phyloP scores from a whole-genome alignment of 2,329 filamentous ascomycete genomes.

The Alternaria longipes region DNA sequence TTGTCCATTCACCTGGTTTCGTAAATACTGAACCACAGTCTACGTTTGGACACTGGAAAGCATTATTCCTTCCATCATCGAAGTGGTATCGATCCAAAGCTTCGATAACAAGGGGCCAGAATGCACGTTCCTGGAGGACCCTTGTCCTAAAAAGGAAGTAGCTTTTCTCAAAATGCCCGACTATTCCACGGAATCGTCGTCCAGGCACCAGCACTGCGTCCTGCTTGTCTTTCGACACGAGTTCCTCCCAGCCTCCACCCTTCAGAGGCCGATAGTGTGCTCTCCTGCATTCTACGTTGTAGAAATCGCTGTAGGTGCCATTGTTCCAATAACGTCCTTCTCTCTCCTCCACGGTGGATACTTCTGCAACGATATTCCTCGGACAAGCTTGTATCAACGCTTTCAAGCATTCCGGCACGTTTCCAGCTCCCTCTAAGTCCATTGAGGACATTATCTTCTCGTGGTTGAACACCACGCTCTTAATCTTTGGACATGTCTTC shows the following conservation, averaged over 20 bases:
- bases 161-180: no score
- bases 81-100: no score
- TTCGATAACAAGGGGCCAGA: no score
- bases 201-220: no score
- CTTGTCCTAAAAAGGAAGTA: no score
- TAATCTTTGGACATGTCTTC: slow-evolving; percentile 19
- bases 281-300: neutral
- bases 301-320: neutral
- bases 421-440: slow-evolving; percentile 2
- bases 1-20: slow-evolving; percentile 24
- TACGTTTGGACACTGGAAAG: slow-evolving; percentile 20
- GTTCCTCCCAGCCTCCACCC: no score
- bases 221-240: no score
- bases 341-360: neutral
- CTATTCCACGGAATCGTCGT: no score
- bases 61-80: neutral
- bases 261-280: no score
- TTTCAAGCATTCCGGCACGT: slow-evolving; percentile 11
- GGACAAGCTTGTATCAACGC: slow-evolving; percentile 16
- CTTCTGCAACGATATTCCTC: slow-evolving; percentile 5
- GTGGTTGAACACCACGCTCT: slow-evolving; percentile 22
- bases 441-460: slow-evolving; percentile 1
- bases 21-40: slow-evolving; percentile 21
- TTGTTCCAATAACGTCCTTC: neutral
- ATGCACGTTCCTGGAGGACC: no score